These are phyloP conservation scores for Closterium sp. DNA, from an alignment of 139 green algal species.

Conservation along the genomic window DNA sequence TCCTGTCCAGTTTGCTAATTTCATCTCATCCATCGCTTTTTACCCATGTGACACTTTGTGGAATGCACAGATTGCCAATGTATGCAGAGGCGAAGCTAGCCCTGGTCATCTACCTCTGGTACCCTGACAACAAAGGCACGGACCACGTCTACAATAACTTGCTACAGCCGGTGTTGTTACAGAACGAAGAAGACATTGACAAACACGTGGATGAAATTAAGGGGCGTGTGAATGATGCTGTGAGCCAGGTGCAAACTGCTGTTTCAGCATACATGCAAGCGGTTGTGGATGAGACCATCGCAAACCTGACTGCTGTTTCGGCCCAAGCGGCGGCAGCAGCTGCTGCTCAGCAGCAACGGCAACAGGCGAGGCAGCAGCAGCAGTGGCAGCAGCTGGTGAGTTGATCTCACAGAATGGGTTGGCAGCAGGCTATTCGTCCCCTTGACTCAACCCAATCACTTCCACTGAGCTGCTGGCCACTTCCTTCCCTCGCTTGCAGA, in stretches of 20 bases:
- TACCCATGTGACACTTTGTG: background rate
- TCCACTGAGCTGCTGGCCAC: background rate
- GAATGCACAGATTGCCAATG: background rate
- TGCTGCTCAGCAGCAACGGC: background rate
- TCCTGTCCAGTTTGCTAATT: background rate
- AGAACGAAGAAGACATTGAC: background rate
- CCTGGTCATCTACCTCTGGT: background rate
- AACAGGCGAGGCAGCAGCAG: background rate
- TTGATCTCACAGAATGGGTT: background rate
- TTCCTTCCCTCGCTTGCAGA: background rate
- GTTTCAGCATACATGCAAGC: background rate
- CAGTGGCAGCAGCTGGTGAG: background rate
- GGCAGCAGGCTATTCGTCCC: background rate
- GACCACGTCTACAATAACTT: background rate
- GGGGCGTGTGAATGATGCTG: background rate
- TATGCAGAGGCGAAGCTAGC: background rate
- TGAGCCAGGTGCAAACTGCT: background rate
- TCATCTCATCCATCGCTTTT: background rate
- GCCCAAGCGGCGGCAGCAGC: background rate
- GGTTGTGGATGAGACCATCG: background rate
- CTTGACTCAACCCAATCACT: background rate
- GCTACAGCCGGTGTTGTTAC: background rate
- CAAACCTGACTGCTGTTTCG: background rate
- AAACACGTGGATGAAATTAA: background rate
- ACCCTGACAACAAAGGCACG: background rate